Percentiles rank a stretch among this genome's conserved stretches.
Conservation (phyloP, 2,329 filamentous ascomycete genomes). For the Hypoxylon sp. region DNA sequence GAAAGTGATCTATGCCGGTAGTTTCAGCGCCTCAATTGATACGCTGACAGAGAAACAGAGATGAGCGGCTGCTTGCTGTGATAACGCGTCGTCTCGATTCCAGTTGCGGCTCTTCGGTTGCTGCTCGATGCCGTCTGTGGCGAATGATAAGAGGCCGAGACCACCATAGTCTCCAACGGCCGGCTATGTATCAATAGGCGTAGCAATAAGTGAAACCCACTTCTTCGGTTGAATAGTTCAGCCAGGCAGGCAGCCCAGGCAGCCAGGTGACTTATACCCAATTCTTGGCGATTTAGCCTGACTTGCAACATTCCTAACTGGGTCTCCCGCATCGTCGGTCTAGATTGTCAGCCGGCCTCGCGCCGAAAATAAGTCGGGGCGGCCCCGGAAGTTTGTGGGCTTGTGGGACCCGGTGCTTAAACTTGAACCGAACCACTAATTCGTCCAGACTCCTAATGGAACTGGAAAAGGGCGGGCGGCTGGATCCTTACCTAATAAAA, state of each 20-base stretch:
- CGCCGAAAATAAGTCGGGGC: constrained; percentile 44
- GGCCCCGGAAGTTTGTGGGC: constrained; percentile 37
- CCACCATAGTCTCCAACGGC: constrained; percentile 16
- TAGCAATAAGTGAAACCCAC: constrained; percentile 28
- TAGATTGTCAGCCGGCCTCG: constrained; percentile 35
- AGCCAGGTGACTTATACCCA: constrained; percentile 37
- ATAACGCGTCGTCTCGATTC: constrained; percentile 8
- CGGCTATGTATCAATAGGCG: constrained; percentile 16
- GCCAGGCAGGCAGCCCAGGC: too few relatives aligned
- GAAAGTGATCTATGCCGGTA: constrained; percentile 13
- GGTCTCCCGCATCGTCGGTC: constrained; percentile 35
- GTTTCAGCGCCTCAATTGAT: constrained; percentile 13
- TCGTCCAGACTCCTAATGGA: constrained; percentile 26
- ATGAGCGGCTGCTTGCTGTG: constrained; percentile 2
- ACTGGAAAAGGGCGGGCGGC: constrained; percentile 36
- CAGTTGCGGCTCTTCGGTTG: constrained; percentile 11
- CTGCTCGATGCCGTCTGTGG: constrained; percentile 19
- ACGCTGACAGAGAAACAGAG: background rate
- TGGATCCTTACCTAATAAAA: constrained; percentile 34
- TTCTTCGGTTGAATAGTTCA: constrained; percentile 33
- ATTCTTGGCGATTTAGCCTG: constrained; percentile 42
- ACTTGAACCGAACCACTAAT: constrained; percentile 39
- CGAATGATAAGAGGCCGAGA: constrained; percentile 20
- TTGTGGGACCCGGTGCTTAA: constrained; percentile 37
- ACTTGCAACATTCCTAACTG: constrained; percentile 43